Evolutionary conservation across 495 filamentous ascomycete genomes (phyloP).

Genomic region (Podospora conica): DNA sequence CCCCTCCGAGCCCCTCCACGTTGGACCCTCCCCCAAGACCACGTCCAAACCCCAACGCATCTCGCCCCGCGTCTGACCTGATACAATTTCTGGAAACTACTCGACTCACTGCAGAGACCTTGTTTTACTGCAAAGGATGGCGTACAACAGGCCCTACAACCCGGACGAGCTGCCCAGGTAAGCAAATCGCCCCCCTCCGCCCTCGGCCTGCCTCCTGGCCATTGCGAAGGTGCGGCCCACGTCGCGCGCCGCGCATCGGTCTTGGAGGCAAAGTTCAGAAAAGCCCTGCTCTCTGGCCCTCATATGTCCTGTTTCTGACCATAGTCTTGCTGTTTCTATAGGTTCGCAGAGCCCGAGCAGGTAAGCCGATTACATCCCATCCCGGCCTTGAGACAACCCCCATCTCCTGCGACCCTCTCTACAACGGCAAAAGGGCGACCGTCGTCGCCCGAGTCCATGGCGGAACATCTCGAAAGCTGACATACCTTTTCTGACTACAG

Average conservation of each 20-base stretch:
- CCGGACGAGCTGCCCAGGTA: slow-evolving; percentile 96
- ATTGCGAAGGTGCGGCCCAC: not conserved
- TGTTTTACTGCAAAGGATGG: slow-evolving; percentile 53
- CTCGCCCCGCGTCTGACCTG: slow-evolving; percentile 9
- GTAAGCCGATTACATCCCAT: slow-evolving; percentile 40
- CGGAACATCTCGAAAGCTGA: not conserved
- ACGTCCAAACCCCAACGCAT: not conserved
- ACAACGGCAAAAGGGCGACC: not conserved
- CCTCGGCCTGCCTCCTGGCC: not conserved
- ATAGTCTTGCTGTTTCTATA: slow-evolving; percentile 28
- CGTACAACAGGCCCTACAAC: slow-evolving; percentile 88
- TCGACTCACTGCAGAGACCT: not conserved
- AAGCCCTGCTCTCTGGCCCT: not conserved
- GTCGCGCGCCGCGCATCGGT: not conserved
- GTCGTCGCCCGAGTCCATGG: not conserved
- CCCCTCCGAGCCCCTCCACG: slow-evolving; percentile 7
- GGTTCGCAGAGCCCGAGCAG: slow-evolving; percentile 92
- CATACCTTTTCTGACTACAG: slow-evolving; percentile 14
- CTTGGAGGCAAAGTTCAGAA: not conserved
- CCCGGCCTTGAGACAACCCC: not conserved
- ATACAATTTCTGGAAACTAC: slow-evolving; percentile 13
- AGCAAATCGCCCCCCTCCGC: slow-evolving; percentile 33
- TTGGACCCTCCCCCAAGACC: not conserved
- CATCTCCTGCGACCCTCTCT: not conserved
- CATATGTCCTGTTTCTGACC: slow-evolving; percentile 19